Conservation (phyloP, 2,329 filamentous ascomycete species). For the Hypoxylon rubiginosum region DNA sequence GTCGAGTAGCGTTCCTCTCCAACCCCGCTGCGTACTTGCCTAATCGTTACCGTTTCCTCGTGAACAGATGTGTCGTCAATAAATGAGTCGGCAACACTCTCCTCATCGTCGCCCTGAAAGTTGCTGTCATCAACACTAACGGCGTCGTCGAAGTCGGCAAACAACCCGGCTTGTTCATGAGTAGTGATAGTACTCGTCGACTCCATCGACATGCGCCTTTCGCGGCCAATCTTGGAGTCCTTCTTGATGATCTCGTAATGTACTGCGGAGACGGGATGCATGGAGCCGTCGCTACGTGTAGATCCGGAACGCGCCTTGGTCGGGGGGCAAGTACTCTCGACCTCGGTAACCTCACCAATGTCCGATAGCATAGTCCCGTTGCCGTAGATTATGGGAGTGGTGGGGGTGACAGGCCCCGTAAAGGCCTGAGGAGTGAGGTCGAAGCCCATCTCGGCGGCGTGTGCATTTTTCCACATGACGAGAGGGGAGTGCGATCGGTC, state of each 20-base stretch:
- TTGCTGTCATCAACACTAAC: slow-evolving; percentile 74
- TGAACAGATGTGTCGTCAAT: slow-evolving; percentile 60
- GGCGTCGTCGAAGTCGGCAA: slow-evolving; percentile 73
- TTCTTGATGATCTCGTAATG: slow-evolving; percentile 60
- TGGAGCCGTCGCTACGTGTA: slow-evolving; percentile 50
- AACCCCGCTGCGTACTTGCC: slow-evolving; percentile 46
- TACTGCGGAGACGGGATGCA: slow-evolving; percentile 46
- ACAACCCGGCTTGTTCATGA: slow-evolving; percentile 62
- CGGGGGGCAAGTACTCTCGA: slow-evolving; percentile 63
- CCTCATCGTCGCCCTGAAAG: slow-evolving; percentile 77
- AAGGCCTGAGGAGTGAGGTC: slow-evolving; percentile 58
- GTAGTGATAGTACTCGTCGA: slow-evolving; percentile 73
- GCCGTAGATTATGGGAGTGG: slow-evolving; percentile 76
- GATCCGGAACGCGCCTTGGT: slow-evolving; percentile 54
- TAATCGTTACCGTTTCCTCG: slow-evolving; percentile 47
- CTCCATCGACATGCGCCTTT: slow-evolving; percentile 69
- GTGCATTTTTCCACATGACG: slow-evolving; percentile 65
- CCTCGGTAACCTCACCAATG: slow-evolving; percentile 70
- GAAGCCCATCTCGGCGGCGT: slow-evolving; percentile 58
- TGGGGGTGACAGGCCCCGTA: slow-evolving; percentile 63
- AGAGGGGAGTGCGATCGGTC: slow-evolving; percentile 66
- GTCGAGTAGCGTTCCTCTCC: slow-evolving; percentile 77
- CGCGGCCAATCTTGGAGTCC: slow-evolving; percentile 56
- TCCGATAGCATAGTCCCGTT: slow-evolving; percentile 78
- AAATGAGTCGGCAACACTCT: slow-evolving; percentile 72